Evolutionary conservation across 192 early-diverging fungal genomes (phyloP).

Genomic region (Backusella macrospora): DNA sequence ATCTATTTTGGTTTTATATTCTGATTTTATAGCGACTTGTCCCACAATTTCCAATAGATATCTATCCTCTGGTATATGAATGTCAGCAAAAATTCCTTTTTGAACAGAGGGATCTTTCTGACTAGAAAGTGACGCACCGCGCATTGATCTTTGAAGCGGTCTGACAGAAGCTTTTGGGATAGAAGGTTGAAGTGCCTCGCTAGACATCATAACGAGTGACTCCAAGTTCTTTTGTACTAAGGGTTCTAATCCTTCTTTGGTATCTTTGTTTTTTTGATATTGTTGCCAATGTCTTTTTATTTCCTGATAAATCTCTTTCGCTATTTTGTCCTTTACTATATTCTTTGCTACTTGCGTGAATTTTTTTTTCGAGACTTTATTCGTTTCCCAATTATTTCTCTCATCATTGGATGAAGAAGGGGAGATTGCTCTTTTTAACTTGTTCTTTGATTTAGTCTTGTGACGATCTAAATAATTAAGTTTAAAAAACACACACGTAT

Average conservation of each 20-base stretch:
- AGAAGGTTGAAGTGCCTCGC: background rate
- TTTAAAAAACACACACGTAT: background rate
- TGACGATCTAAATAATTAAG: background rate
- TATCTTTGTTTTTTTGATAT: background rate
- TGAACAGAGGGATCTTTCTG: slow-evolving; percentile 6
- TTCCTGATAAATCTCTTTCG: background rate
- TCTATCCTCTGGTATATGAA: slow-evolving; percentile 45
- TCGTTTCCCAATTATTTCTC: background rate
- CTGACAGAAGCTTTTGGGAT: slow-evolving; percentile 11
- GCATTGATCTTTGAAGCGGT: background rate
- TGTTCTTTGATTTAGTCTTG: background rate
- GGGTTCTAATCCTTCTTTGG: background rate
- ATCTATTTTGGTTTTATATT: slow-evolving; percentile 56
- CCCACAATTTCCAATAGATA: slow-evolving; percentile 84
- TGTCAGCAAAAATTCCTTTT: slow-evolving; percentile 16
- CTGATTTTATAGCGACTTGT: slow-evolving; percentile 63
- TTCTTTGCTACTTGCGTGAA: background rate
- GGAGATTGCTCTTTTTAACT: background rate
- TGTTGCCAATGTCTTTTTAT: slow-evolving; percentile 12
- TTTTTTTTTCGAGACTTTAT: background rate
- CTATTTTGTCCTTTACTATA: slow-evolving; percentile 3
- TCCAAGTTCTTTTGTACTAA: background rate
- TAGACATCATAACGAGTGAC: background rate
- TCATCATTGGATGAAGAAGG: background rate
- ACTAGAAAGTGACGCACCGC: background rate